Evolutionary conservation across 106 monocot genomes (phyloP).

Genomic region (Platanthera zijinensis): DNA sequence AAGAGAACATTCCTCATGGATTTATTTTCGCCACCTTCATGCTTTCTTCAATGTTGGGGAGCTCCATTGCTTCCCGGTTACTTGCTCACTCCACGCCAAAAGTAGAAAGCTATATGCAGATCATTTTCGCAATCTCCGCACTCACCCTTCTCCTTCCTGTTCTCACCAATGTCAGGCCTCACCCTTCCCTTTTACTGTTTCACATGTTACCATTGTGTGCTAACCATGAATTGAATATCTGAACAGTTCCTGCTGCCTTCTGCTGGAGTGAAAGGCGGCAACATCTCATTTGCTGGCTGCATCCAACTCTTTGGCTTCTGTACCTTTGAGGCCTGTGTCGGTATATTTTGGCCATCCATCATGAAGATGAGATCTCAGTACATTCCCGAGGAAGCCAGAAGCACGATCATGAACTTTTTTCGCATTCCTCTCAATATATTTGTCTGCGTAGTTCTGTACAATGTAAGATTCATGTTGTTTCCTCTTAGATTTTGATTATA

Average conservation of each 20-base stretch:
- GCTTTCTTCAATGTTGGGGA: slow-evolving; percentile 97
- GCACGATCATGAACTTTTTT: slow-evolving; percentile 99
- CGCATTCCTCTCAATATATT: slow-evolving; percentile 95
- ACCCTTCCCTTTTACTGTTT: not conserved
- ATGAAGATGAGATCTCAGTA: slow-evolving; percentile 99
- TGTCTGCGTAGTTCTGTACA: slow-evolving; percentile 93
- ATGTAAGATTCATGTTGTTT: slow-evolving; percentile 43
- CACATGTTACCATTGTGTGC: not conserved
- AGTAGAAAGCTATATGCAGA: slow-evolving; percentile 98
- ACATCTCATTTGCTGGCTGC: slow-evolving; percentile 65
- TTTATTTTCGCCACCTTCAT: slow-evolving; percentile 99
- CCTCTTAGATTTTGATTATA: not conserved
- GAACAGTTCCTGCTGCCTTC: slow-evolving; percentile 55
- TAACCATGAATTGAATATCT: not conserved
- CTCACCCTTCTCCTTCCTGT: slow-evolving; percentile 81
- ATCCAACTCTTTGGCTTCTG: slow-evolving; percentile 92
- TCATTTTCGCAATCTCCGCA: slow-evolving; percentile 67
- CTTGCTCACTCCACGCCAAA: slow-evolving; percentile 60
- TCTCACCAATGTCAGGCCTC: slow-evolving; percentile 50
- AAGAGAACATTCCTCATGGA: slow-evolving; percentile 90
- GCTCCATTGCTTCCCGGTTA: slow-evolving; percentile 81
- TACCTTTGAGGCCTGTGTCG: slow-evolving; percentile 84
- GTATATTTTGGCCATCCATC: slow-evolving; percentile 98
- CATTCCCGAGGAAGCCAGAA: slow-evolving; percentile 97
- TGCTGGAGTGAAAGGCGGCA: slow-evolving; percentile 39